A percentile compares a stretch with the other conserved stretches of the same genome.
These are phyloP conservation scores for Yarrowia sp. DNA, from an alignment of 805 yeast species.

Conservation along the genomic window DNA sequence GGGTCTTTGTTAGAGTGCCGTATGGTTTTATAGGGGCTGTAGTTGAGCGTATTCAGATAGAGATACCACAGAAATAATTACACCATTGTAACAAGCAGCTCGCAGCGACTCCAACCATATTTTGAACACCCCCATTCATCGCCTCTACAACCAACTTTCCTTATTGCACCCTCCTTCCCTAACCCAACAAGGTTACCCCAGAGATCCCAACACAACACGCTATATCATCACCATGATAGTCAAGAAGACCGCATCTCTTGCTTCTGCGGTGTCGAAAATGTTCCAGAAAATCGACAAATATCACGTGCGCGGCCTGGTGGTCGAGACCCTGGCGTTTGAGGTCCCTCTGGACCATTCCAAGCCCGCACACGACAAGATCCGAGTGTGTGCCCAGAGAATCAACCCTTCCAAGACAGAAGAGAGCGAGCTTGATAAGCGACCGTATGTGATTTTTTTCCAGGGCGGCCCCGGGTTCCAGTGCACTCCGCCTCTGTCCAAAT, in stretches of 20 bases:
- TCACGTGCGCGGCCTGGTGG: slow-evolving; percentile 17
- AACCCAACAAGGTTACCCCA: not conserved
- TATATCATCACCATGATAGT: not conserved
- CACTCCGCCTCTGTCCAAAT: slow-evolving; percentile 51
- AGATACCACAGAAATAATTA: no score
- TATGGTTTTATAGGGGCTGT: no score
- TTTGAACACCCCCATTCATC: not conserved
- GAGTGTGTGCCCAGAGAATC: slow-evolving; percentile 26
- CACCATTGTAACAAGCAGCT: no score
- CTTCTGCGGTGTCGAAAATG: slow-evolving; percentile 1
- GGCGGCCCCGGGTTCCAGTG: slow-evolving; percentile 40
- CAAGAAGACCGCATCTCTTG: not conserved
- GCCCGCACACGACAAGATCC: not conserved
- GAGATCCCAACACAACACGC: not conserved
- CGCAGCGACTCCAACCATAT: not conserved
- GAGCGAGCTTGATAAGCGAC: slow-evolving; percentile 2
- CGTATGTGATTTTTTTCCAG: slow-evolving; percentile 32
- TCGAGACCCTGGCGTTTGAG: slow-evolving; percentile 31
- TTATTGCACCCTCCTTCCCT: not conserved
- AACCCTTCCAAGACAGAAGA: slow-evolving; percentile 1
- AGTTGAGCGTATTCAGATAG: no score
- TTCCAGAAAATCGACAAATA: slow-evolving; percentile 22
- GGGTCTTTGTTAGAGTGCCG: no score
- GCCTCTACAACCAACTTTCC: no score
- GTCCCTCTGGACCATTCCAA: slow-evolving; percentile 32